Conservation (phyloP, 306 rosid genomes). For the Cucurbita maxima region DNA sequence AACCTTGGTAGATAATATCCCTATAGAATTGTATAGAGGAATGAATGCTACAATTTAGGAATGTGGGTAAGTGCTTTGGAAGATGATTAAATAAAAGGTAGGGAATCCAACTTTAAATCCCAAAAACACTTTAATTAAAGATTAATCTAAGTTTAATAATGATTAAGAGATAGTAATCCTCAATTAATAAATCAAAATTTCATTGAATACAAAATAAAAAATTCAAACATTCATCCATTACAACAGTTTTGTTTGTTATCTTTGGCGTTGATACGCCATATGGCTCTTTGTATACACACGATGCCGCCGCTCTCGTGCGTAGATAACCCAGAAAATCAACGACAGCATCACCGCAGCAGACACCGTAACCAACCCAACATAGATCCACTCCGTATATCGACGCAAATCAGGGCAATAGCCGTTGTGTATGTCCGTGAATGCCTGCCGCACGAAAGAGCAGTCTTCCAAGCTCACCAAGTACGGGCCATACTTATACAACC, state of each 20-base stretch:
- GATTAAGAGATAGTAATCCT: background rate
- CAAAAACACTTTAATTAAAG: background rate
- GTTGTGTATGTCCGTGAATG: slow-evolving; percentile 17
- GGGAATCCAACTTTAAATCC: background rate
- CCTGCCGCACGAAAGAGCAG: slow-evolving; percentile 24
- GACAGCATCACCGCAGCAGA: slow-evolving; percentile 25
- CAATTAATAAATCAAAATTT: background rate
- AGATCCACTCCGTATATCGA: slow-evolving; percentile 10
- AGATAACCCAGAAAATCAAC: slow-evolving; percentile 27
- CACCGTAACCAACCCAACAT: slow-evolving; percentile 19
- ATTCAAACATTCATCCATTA: too few relatives aligned
- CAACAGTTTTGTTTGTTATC: background rate
- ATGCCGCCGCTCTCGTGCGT: slow-evolving; percentile 13
- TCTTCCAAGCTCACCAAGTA: slow-evolving; percentile 18
- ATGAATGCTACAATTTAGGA: background rate
- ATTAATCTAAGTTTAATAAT: background rate
- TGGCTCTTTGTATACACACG: slow-evolving; percentile 6
- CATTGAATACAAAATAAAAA: too few relatives aligned
- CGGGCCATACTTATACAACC: slow-evolving; percentile 18
- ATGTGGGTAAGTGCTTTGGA: background rate
- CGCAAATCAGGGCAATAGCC: slow-evolving; percentile 15
- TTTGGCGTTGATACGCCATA: background rate
- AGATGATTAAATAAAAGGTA: background rate
- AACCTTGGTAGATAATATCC: too few relatives aligned
- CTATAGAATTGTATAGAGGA: too few relatives aligned